Evolutionary conservation across 331 rosid species (phyloP).

Genomic region (Cydonia oblonga): DNA sequence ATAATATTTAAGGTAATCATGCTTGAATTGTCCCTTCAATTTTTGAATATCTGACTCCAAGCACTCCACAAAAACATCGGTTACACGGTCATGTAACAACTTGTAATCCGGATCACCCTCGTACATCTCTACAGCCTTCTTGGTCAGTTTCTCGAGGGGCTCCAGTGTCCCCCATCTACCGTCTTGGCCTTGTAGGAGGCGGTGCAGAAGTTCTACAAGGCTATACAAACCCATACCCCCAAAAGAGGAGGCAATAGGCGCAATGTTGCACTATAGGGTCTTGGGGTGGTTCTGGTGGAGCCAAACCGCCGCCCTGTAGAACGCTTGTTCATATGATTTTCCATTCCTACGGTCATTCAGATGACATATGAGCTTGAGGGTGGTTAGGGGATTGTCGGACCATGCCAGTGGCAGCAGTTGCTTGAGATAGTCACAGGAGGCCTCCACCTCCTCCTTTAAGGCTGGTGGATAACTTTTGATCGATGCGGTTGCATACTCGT

Average conservation of each 20-base stretch:
- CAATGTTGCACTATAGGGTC: neutral
- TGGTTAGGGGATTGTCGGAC: neutral
- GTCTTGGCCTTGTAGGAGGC: neutral
- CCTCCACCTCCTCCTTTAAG: too few species aligned
- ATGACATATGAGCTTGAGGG: neutral
- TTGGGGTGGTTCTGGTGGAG: neutral
- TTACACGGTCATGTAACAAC: neutral
- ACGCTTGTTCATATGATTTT: neutral
- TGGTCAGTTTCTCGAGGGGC: too few species aligned
- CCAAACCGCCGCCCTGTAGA: neutral
- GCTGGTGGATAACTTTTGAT: too few species aligned
- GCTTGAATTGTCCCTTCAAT: neutral
- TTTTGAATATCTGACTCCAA: neutral
- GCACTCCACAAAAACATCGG: neutral
- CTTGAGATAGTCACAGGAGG: neutral
- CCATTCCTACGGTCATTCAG: neutral
- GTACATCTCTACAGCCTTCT: neutral
- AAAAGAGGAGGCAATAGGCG: neutral
- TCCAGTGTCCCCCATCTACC: too few species aligned
- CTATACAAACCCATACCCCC: neutral
- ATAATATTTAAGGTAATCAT: neutral
- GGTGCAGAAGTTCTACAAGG: neutral
- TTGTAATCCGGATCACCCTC: neutral
- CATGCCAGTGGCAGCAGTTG: neutral
- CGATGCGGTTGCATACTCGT: too few species aligned